Conservation (phyloP, 768 basidiomycete species). For the Kwoniella heveanensis region DNA sequence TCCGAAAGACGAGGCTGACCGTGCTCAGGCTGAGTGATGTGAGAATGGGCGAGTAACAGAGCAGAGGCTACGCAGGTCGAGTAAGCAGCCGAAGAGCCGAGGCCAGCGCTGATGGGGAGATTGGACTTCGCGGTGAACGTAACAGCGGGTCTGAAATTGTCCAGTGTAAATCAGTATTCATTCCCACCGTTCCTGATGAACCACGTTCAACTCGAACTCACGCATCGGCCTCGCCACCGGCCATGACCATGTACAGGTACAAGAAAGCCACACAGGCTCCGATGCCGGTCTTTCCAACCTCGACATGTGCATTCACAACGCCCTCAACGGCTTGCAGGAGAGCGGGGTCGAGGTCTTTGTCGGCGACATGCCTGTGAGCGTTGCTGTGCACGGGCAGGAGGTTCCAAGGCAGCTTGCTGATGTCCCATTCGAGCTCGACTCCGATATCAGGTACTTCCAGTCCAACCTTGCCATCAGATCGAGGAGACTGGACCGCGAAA, state of each 20-base stretch:
- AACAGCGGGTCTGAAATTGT: constrained; percentile 58
- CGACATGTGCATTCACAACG: constrained; percentile 42
- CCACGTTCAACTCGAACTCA: constrained; percentile 60
- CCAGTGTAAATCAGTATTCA: neutral
- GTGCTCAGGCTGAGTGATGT: constrained; percentile 58
- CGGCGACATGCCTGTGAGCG: constrained; percentile 57
- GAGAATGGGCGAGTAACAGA: constrained; percentile 73
- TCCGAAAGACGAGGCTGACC: constrained; percentile 64
- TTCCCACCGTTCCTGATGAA: too few species aligned
- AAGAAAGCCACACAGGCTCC: constrained; percentile 74
- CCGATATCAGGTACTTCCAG: constrained; percentile 79
- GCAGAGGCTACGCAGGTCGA: constrained; percentile 82
- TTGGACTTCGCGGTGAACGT: constrained; percentile 82
- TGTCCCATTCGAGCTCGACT: constrained; percentile 72
- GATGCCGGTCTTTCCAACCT: constrained; percentile 53
- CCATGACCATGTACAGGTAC: constrained; percentile 86
- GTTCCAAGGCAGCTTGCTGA: constrained; percentile 59
- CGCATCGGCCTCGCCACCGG: constrained; percentile 62
- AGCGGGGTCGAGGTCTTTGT: constrained; percentile 69
- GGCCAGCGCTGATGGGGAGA: constrained; percentile 89
- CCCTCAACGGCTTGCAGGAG: constrained; percentile 72
- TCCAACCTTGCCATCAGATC: constrained; percentile 70
- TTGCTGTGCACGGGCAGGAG: constrained; percentile 56
- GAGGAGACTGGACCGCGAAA: constrained; percentile 78
- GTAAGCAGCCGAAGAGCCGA: constrained; percentile 95